A percentile compares a stretch with the other conserved stretches of the same genome.
Evolutionary conservation across 257 asterid species (phyloP).

Genomic region (Orobanche coerulescens): DNA sequence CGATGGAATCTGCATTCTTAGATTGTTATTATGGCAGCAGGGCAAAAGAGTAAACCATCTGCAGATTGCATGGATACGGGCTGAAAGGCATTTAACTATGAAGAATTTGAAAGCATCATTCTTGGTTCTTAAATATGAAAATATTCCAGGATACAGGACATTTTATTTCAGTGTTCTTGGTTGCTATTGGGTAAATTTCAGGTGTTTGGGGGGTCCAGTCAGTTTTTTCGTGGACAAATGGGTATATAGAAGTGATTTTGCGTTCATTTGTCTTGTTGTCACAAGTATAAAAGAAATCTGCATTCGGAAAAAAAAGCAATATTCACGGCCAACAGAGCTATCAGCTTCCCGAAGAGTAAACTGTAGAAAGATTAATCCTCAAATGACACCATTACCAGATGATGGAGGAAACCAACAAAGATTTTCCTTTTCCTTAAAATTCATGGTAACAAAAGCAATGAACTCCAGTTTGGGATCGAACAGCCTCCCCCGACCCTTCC

Average conservation of each 20-base stretch:
- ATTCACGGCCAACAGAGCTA: slow-evolving; percentile 16
- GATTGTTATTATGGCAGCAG: slow-evolving; percentile 32
- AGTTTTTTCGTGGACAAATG: slow-evolving; percentile 23
- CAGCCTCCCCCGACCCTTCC: slow-evolving; percentile 15
- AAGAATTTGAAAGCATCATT: slow-evolving; percentile 27
- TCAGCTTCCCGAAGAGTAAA: slow-evolving; percentile 12
- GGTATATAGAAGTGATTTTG: slow-evolving; percentile 16
- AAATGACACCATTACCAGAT: slow-evolving; percentile 19
- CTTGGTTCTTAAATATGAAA: slow-evolving; percentile 27
- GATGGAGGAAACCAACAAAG: slow-evolving; percentile 10
- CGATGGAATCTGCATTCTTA: slow-evolving; percentile 44
- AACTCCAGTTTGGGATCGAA: slow-evolving; percentile 5
- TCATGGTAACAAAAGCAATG: slow-evolving; percentile 16
- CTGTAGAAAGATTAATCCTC: slow-evolving; percentile 10
- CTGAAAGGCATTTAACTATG: slow-evolving; percentile 33
- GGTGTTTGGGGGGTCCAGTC: slow-evolving; percentile 23
- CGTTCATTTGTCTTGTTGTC: slow-evolving; percentile 19
- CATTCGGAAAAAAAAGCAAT: slow-evolving; percentile 11
- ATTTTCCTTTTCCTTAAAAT: neutral
- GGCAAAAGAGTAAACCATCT: slow-evolving; percentile 30
- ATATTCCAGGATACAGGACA: slow-evolving; percentile 27
- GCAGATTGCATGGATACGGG: slow-evolving; percentile 30
- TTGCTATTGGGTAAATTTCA: slow-evolving; percentile 18
- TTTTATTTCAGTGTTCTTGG: slow-evolving; percentile 23
- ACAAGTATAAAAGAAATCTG: slow-evolving; percentile 7